phyloP scores from a whole-genome alignment of 257 asterid species.

The Solanum sitiens region DNA sequence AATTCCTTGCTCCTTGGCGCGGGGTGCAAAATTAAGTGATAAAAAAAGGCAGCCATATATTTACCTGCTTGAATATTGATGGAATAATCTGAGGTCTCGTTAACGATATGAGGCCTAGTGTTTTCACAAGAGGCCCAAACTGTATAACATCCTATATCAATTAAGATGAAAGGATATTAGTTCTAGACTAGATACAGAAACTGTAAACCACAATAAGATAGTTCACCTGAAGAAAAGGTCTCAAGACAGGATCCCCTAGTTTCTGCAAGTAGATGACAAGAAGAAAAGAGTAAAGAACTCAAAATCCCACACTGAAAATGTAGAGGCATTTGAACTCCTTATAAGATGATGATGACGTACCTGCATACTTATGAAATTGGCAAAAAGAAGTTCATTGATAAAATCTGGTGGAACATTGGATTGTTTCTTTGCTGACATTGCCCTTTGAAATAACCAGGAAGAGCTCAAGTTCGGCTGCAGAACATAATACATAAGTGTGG shows the following conservation, averaged over 20 bases:
- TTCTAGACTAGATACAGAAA: constrained; percentile 3
- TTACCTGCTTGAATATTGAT: constrained; percentile 78
- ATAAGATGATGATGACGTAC: constrained; percentile 7
- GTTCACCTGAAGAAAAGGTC: constrained; percentile 94
- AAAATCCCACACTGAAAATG: background rate
- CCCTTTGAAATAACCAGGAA: constrained; percentile 93
- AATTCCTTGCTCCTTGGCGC: background rate
- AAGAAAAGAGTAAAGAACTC: background rate
- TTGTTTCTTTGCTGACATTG: constrained; percentile 84
- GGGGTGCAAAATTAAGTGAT: background rate
- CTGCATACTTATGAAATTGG: constrained; percentile 90
- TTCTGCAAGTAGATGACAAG: constrained; percentile 25
- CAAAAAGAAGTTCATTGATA: constrained; percentile 70
- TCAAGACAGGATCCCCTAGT: constrained; percentile 91
- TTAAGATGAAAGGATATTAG: background rate
- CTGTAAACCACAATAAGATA: background rate
- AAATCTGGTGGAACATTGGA: constrained; percentile 60
- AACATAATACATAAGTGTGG: background rate
- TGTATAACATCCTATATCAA: constrained; percentile 77
- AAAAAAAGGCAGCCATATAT: background rate
- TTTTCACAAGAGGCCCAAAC: constrained; percentile 87
- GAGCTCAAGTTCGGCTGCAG: constrained; percentile 89
- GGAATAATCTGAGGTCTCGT: constrained; percentile 65
- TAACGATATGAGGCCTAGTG: constrained; percentile 74
- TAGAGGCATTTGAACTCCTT: background rate